Evolutionary conservation across 345 rosid genomes (phyloP), one percentile per base, ranked within the genome.

Genomic region (Salix udensis): DNA sequence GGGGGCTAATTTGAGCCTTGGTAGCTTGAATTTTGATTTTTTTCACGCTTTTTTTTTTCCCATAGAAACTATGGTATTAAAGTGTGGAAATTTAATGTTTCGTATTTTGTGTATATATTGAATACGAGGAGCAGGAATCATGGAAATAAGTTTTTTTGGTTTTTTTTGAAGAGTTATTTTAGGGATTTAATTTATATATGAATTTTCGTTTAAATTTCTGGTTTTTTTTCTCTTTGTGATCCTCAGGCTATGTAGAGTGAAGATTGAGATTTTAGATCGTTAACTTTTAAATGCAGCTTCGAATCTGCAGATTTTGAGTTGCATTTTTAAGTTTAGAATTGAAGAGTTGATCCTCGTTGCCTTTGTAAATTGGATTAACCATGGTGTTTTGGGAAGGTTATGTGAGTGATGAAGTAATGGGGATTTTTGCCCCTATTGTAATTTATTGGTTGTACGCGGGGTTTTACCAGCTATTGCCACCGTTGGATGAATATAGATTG

Each of bases 301-400:
- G 52, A 62, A 65, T 65, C 74, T 39, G 70, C 37, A 48, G 64
- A 68, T 39, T 37, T 60, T 18, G 68, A 52, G 67, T 44, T 26
- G 75, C 44, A 71, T 23, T 64, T 31, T 21, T 24, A 21, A 30
- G 58, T 62, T 34, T 23, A 4, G 30, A 52, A 53, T 37, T 18
- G 5, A 37, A 52, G 50, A 53, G 40, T 31, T 70, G 14, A 26
- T 60, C 18, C 14, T 39, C 19, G 6, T 50, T 28, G 55, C 24
- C 28, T 46, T 12, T 36, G 65, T 62, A 24, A 46, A 71, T 55
- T 65, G 76, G 66, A 65, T 76, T 46, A 77, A 68, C 6, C 53
- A 91, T 91, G 96, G 91, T 87, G 79, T 85, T 91, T 65, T 91
- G 96, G 96, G 96, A 91, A 76, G 88, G 88, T 19, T 89, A 89